A percentile compares a stretch with the other conserved stretches of the same genome.
Evolutionary conservation across 2,329 filamentous ascomycete genomes (phyloP).

Genomic region (Microdochium trichocladiopsis): DNA sequence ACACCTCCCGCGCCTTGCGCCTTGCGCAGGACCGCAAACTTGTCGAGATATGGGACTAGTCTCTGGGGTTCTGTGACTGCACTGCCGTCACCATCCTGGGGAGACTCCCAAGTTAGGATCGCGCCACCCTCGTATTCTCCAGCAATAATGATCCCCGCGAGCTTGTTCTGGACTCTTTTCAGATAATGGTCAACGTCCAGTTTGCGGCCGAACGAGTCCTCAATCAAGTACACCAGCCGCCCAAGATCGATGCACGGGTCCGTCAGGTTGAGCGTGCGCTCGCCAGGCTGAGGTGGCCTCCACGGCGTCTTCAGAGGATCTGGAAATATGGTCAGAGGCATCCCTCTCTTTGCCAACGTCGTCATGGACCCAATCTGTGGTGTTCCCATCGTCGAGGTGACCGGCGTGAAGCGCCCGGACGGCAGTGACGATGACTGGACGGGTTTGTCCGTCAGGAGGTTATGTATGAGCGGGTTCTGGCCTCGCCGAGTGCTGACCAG

Average conservation of each 20-base stretch:
- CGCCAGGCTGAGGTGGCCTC: constrained; percentile 55
- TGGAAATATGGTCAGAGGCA: constrained; percentile 80
- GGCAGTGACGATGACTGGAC: constrained; percentile 88
- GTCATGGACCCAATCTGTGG: constrained; percentile 40
- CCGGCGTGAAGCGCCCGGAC: constrained; percentile 50
- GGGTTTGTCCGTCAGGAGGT: constrained; percentile 91
- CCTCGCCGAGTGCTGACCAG: constrained; percentile 41
- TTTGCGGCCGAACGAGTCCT: constrained; percentile 84
- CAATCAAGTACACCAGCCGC: constrained; percentile 77
- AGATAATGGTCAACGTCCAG: constrained; percentile 82
- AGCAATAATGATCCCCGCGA: constrained; percentile 90
- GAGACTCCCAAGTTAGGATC: constrained; percentile 88
- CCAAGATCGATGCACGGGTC: constrained; percentile 78
- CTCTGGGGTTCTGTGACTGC: constrained; percentile 47
- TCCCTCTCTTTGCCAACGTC: constrained; percentile 84
- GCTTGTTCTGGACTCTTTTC: constrained; percentile 66
- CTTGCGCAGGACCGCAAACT: constrained; percentile 87
- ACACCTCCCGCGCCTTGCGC: constrained; percentile 88
- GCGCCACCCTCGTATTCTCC: constrained; percentile 96
- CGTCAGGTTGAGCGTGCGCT: constrained; percentile 60
- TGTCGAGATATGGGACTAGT: constrained; percentile 90
- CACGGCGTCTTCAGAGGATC: constrained; percentile 60
- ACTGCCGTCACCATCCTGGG: constrained; percentile 50
- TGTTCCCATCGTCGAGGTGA: constrained; percentile 25
- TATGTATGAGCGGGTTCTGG: constrained; percentile 87